A percentile compares a stretch with the other conserved stretches of the same genome.
Conservation (phyloP, 2,329 filamentous ascomycete species). For the Falciphora oryzae region DNA sequence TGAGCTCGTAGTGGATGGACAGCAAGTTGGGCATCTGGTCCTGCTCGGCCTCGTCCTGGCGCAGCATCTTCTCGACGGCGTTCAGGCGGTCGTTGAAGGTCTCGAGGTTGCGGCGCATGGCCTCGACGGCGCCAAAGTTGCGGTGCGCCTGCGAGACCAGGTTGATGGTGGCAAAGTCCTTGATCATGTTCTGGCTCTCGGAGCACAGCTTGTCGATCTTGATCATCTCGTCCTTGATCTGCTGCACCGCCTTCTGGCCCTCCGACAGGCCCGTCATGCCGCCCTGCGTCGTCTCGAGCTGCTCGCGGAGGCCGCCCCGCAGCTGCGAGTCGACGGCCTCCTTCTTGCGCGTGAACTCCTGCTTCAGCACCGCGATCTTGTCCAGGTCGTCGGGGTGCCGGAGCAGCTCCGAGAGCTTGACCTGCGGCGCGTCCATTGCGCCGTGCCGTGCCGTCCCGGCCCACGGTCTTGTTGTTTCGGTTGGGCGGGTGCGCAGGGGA, state of each 20-base stretch:
- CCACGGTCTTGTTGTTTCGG: not conserved
- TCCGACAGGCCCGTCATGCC: slow-evolving; percentile 87
- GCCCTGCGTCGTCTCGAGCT: slow-evolving; percentile 88
- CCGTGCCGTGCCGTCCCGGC: not conserved
- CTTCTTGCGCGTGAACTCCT: slow-evolving; percentile 94
- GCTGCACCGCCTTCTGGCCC: slow-evolving; percentile 83
- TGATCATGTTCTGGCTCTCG: slow-evolving; percentile 95
- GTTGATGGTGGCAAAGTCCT: slow-evolving; percentile 92
- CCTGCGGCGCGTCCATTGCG: slow-evolving; percentile 60
- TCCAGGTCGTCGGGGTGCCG: slow-evolving; percentile 96
- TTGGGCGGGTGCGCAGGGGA: not conserved
- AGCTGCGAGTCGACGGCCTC: slow-evolving; percentile 84
- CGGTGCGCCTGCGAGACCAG: slow-evolving; percentile 88
- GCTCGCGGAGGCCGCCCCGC: slow-evolving; percentile 79
- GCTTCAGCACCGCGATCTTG: slow-evolving; percentile 84
- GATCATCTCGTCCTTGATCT: slow-evolving; percentile 97
- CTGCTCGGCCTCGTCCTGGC: slow-evolving; percentile 75
- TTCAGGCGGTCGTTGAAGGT: slow-evolving; percentile 74
- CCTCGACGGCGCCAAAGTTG: slow-evolving; percentile 90
- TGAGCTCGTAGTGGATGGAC: slow-evolving; percentile 85
- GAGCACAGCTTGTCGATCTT: slow-evolving; percentile 97
- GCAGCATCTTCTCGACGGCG: slow-evolving; percentile 71
- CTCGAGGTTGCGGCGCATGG: slow-evolving; percentile 87
- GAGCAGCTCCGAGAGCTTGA: slow-evolving; percentile 87
- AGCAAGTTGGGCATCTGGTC: slow-evolving; percentile 92